Percentiles rank a stretch among this genome's conserved stretches.
Evolutionary conservation across 129 eudicot species (phyloP).

Genomic region (Lactuca saligna): DNA sequence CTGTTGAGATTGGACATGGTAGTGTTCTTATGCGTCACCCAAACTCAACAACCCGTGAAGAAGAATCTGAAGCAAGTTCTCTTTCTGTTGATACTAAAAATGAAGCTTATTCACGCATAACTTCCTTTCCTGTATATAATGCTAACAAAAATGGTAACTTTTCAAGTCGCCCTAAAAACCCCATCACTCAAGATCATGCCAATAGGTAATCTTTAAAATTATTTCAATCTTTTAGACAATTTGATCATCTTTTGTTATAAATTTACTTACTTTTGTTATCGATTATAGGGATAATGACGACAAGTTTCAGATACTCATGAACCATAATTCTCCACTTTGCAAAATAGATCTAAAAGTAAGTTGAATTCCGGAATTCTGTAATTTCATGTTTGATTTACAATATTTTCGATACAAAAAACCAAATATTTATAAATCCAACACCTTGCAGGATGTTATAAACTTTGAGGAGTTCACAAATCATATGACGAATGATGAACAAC

Average conservation of each 20-base stretch:
- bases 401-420: too few relatives aligned
- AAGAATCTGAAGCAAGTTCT: slow-evolving; percentile 99
- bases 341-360: slow-evolving; percentile 66
- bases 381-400: too few relatives aligned
- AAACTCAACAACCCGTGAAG: slow-evolving; percentile 73
- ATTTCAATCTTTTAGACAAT: slow-evolving; percentile 1
- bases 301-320: slow-evolving; percentile 53
- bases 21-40: slow-evolving; percentile 97
- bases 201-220: slow-evolving; percentile 46
- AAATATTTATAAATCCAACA: neutral
- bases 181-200: slow-evolving; percentile 48
- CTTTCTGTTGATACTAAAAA: slow-evolving; percentile 83
- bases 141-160: slow-evolving; percentile 50
- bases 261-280: slow-evolving; percentile 5
- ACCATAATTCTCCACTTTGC: slow-evolving; percentile 64
- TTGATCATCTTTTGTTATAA: neutral
- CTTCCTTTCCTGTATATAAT: slow-evolving; percentile 49
- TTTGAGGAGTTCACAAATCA: slow-evolving; percentile 52
- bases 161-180: slow-evolving; percentile 48
- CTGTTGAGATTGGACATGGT: slow-evolving; percentile 98
- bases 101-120: slow-evolving; percentile 63
- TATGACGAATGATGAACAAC: slow-evolving; percentile 62
- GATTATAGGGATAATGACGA: slow-evolving; percentile 72
- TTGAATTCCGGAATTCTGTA: neutral
- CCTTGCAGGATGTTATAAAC: slow-evolving; percentile 72